phyloP scores from a whole-genome alignment of 169 alveolate species.

The Ichthyophthirius multifiliis region DNA sequence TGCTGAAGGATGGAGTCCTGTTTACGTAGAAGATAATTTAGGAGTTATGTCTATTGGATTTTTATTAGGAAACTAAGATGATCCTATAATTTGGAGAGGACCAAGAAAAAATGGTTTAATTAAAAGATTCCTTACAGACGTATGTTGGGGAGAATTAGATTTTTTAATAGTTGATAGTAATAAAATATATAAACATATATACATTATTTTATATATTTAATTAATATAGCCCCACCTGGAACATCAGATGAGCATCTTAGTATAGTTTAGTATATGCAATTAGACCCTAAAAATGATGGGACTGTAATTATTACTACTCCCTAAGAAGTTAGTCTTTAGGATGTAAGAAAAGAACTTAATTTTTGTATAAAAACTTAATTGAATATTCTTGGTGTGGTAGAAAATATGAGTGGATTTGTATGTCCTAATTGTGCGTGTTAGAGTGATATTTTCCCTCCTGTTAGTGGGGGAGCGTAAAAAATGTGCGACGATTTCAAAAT shows the following conservation, averaged over 20 bases:
- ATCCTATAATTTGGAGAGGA: constrained; percentile 86
- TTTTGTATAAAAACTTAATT: constrained; percentile 79
- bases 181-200: not conserved
- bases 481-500: constrained; percentile 70
- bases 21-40: constrained; percentile 77
- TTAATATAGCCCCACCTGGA: constrained; percentile 81
- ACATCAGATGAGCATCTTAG: constrained; percentile 86
- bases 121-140: constrained; percentile 79
- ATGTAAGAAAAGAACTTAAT: constrained; percentile 81
- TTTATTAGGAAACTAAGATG: constrained; percentile 69
- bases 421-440: constrained; percentile 78
- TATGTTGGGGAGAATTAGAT: constrained; percentile 82
- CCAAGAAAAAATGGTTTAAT: constrained; percentile 86
- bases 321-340: constrained; percentile 75
- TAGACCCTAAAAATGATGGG: constrained; percentile 58
- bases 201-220: no score
- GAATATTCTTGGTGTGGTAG: constrained; percentile 76
- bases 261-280: constrained; percentile 67
- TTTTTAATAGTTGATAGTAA: constrained; percentile 60
- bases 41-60: constrained; percentile 88
- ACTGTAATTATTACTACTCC: constrained; percentile 84
- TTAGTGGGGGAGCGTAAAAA: constrained; percentile 79
- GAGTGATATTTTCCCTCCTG: constrained; percentile 73
- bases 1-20: constrained; percentile 81
- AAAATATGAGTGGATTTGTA: constrained; percentile 83